Evolutionary conservation across 345 rosid genomes (phyloP), one percentile per base, ranked within the genome.

Genomic region (Aegle marmelos): DNA sequence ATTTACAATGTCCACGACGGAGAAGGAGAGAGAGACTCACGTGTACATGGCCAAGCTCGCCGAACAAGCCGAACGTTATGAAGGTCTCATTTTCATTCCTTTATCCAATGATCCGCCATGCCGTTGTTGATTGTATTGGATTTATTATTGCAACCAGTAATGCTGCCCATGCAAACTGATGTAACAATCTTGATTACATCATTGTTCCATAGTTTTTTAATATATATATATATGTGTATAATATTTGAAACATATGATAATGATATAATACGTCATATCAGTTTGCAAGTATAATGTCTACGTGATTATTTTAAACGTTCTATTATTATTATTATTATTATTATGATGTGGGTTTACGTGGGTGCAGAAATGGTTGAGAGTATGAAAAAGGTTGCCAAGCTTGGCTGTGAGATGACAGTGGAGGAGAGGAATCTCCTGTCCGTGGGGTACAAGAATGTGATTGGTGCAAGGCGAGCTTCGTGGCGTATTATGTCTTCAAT

Each of bases 401-500:
- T 96, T 17, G 88, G 90, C 79, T 86, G 91, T n/a, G 97, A 96
- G 84, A 89, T 96, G 54, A 92, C 97, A 0, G 97, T 94, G 36
- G 99, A 96, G 83, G 99, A 96, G 88, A 91, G 99, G 89, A 96
- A 96, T 83, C 91, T 96, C 11, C 91, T 96, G 6, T 96, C 99
- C 0, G 98, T 96, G 28, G 99, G 98, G 14, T 96, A 96, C 89
- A 96, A 93, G 74, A 92, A 92, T 76, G 99, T 96, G 63, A 95
- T 95, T 17, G 98, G 98, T 8, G 98, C 98, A 10, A 82, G 99
- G 77, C 77, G 99, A 61, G 98, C 98, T 57, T 95, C 98, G 0
- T 95, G 98, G 98, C 88, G 98, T 60, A 95, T 95, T 56, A 93
- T 95, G 99, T 93, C 99, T 58, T 95, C 99, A 0, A 95, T 95